Conservation (phyloP, 768 basidiomycete genomes). For the Xerocomellus chrysenteron region DNA sequence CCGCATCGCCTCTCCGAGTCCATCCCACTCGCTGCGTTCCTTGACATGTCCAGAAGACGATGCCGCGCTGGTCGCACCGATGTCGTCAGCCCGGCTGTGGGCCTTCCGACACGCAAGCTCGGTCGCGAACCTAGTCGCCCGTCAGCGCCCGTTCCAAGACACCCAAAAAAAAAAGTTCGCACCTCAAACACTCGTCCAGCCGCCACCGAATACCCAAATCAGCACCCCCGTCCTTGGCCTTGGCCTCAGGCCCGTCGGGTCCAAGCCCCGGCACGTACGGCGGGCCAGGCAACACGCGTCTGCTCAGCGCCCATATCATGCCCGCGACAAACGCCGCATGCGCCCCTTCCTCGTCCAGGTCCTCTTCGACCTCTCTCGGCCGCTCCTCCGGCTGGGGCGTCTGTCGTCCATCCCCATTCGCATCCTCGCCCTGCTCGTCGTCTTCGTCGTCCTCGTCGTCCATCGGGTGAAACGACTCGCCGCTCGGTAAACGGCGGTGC, state of each 20-base stretch:
- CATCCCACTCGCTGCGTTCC: conserved; percentile 59
- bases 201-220: conserved; percentile 58
- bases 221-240: conserved; percentile 37
- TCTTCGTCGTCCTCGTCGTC: conserved; percentile 26
- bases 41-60: conserved; percentile 17
- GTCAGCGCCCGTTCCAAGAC: background rate
- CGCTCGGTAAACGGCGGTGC: conserved; percentile 18
- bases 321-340: conserved; percentile 85
- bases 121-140: conserved; percentile 65
- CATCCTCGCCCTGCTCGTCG: conserved; percentile 3
- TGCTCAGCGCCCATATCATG: conserved; percentile 80
- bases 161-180: background rate
- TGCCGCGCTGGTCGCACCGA: background rate
- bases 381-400: conserved; percentile 22
- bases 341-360: conserved; percentile 71
- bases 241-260: conserved; percentile 12
- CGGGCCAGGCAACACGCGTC: conserved; percentile 66
- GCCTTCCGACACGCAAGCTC: conserved; percentile 80
- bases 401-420: conserved; percentile 14
- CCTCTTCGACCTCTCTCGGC: conserved; percentile 26
- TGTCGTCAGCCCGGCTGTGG: conserved; percentile 2
- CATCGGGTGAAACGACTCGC: conserved; percentile 34
- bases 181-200: conserved; percentile 82
- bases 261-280: conserved; percentile 61
- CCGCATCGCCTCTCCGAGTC: conserved; percentile 71